Percentiles rank a stretch among this genome's conserved stretches.
These are phyloP conservation scores for Cutaneotrichosporon sp. DNA, from an alignment of 1,284 basidiomycete genomes.

Conservation along the genomic window DNA sequence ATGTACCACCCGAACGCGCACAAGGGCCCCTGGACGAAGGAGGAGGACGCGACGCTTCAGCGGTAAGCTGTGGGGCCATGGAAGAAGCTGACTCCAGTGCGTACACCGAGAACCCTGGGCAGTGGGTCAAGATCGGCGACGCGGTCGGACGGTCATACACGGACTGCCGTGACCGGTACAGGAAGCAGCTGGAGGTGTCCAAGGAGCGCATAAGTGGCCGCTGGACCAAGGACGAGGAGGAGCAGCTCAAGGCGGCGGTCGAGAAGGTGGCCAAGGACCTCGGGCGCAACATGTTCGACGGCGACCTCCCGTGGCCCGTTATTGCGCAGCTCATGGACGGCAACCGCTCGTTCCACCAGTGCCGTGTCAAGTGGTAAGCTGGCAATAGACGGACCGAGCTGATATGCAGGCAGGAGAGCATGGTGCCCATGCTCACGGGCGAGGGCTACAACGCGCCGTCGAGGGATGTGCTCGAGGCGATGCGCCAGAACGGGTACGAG, in stretches of 20 bases:
- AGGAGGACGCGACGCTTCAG: slow-evolving; percentile 40
- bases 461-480: slow-evolving; percentile 11
- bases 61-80: slow-evolving; percentile 20
- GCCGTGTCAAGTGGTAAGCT: slow-evolving; percentile 37
- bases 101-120: slow-evolving; percentile 29
- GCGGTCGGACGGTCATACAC: slow-evolving; percentile 39
- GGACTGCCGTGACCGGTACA: slow-evolving; percentile 45
- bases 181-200: slow-evolving; percentile 28
- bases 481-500: slow-evolving; percentile 9
- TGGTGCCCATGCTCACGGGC: slow-evolving; percentile 13
- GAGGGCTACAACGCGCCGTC: slow-evolving; percentile 8
- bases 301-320: slow-evolving; percentile 38
- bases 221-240: slow-evolving; percentile 32
- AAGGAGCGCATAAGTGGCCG: slow-evolving; percentile 23
- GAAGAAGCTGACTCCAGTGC: slow-evolving; percentile 25
- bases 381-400: not conserved
- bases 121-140: slow-evolving; percentile 42
- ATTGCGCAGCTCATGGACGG: slow-evolving; percentile 32
- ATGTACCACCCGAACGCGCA: slow-evolving; percentile 42
- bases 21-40: slow-evolving; percentile 43
- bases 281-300: slow-evolving; percentile 21
- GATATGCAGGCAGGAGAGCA: slow-evolving; percentile 14
- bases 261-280: slow-evolving; percentile 27
- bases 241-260: slow-evolving; percentile 25
- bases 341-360: slow-evolving; percentile 29